Conservation (phyloP, 345 rosid genomes). For the Gossypium anomalum region DNA sequence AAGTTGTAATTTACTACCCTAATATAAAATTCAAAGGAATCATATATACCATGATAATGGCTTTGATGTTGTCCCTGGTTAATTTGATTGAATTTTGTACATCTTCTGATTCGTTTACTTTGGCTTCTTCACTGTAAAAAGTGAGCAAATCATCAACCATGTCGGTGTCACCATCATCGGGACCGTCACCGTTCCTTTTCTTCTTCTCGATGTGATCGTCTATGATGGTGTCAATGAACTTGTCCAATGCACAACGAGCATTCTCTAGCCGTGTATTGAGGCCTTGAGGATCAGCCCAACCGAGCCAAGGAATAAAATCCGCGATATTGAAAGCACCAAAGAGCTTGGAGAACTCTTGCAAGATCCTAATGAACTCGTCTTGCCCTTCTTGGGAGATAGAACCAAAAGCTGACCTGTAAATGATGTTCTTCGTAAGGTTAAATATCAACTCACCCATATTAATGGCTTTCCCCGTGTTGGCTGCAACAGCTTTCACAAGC, state of each 20-base stretch:
- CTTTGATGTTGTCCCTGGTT: slow-evolving; percentile 78
- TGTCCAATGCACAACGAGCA: slow-evolving; percentile 66
- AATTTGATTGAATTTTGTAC: slow-evolving; percentile 57
- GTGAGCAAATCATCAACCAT: slow-evolving; percentile 92
- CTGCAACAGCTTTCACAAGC: slow-evolving; percentile 36
- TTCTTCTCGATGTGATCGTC: slow-evolving; percentile 67
- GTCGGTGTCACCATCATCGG: slow-evolving; percentile 44
- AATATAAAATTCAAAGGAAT: background rate
- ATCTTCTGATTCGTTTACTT: slow-evolving; percentile 49
- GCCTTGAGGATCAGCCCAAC: slow-evolving; percentile 71
- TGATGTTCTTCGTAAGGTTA: slow-evolving; percentile 66
- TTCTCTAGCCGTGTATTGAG: slow-evolving; percentile 45
- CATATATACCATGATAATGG: slow-evolving; percentile 82
- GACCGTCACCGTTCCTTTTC: background rate
- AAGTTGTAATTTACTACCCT: too few relatives aligned
- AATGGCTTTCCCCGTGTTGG: slow-evolving; percentile 42
- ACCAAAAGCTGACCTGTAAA: slow-evolving; percentile 83
- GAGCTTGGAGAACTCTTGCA: slow-evolving; percentile 91
- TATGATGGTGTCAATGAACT: slow-evolving; percentile 69
- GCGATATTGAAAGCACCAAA: slow-evolving; percentile 92
- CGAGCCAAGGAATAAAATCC: slow-evolving; percentile 70
- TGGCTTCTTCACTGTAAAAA: slow-evolving; percentile 59
- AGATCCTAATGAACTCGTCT: slow-evolving; percentile 65
- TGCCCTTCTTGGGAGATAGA: slow-evolving; percentile 50
- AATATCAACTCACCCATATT: slow-evolving; percentile 79